Conservation (phyloP, 768 basidiomycete genomes). For the Trametes elegans region DNA sequence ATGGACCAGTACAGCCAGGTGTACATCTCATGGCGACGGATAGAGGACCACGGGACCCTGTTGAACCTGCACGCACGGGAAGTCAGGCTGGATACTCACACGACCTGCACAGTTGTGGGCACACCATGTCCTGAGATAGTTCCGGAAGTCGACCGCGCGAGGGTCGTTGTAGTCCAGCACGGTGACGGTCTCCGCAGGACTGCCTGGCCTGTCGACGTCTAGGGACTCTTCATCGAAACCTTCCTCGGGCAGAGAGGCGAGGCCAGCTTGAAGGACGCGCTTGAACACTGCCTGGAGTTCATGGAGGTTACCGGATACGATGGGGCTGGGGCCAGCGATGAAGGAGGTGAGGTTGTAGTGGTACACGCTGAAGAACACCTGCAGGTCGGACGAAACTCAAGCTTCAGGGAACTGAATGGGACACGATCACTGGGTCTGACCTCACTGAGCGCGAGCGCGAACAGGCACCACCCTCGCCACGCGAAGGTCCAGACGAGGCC, state of each 20-base stretch:
- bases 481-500: conserved; percentile 42
- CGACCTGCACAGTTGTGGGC: background rate
- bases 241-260: conserved; percentile 51
- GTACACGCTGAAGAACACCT: conserved; percentile 74
- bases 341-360: conserved; percentile 49
- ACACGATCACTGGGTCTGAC: conserved; percentile 35
- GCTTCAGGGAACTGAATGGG: background rate
- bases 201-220: conserved; percentile 49
- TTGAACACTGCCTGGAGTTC: conserved; percentile 60
- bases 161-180: conserved; percentile 63
- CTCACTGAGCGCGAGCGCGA: conserved; percentile 57
- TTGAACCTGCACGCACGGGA: conserved; percentile 57
- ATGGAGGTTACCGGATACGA: conserved; percentile 42
- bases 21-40: conserved; percentile 60
- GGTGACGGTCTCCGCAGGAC: conserved; percentile 56
- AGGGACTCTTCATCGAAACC: conserved; percentile 56
- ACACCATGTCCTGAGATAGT: conserved; percentile 58
- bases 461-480: conserved; percentile 38
- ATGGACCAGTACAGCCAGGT: conserved; percentile 85
- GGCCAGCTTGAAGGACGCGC: conserved; percentile 65
- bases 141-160: conserved; percentile 71
- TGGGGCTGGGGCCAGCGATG: conserved; percentile 47
- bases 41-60: conserved; percentile 68
- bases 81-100: background rate
- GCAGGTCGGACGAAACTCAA: background rate